Evolutionary conservation across 73 alveolate species (phyloP).

Genomic region (Tetrahymena thermophila): DNA sequence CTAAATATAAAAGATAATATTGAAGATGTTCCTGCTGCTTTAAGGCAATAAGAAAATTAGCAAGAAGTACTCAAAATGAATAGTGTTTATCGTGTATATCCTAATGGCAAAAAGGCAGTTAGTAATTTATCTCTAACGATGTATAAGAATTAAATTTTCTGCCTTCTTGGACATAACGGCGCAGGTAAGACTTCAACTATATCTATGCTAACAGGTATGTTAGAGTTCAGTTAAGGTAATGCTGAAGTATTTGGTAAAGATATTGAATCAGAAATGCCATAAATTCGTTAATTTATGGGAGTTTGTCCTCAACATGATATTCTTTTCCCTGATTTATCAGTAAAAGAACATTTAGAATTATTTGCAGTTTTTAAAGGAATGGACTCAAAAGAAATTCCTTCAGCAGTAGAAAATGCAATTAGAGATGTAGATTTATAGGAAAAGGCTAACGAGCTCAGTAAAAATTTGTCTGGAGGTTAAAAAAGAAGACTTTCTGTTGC

Average conservation of each 20-base stretch:
- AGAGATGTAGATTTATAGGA: constrained; percentile 73
- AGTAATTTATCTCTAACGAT: constrained; percentile 72
- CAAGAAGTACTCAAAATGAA: constrained; percentile 58
- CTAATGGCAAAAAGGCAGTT: constrained; percentile 84
- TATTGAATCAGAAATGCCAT: constrained; percentile 54
- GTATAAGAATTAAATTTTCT: constrained; percentile 90
- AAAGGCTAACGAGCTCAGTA: constrained; percentile 56
- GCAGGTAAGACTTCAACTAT: constrained; percentile 99
- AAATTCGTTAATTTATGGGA: constrained; percentile 85
- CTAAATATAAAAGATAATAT: constrained; percentile 3
- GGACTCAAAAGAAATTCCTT: constrained; percentile 44
- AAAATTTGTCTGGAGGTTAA: constrained; percentile 90
- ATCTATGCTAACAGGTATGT: constrained; percentile 79
- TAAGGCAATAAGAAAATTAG: constrained; percentile 48
- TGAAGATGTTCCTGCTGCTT: constrained; percentile 38
- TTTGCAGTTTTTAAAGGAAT: constrained; percentile 84
- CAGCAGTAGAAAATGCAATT: constrained; percentile 65
- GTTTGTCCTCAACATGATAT: constrained; percentile 99
- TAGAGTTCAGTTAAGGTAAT: constrained; percentile 54
- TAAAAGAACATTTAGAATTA: constrained; percentile 65
- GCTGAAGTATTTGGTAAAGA: constrained; percentile 57
- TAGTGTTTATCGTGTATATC: constrained; percentile 56
- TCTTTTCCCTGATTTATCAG: constrained; percentile 77
- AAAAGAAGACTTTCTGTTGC: constrained; percentile 86
- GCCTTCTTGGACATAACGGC: constrained; percentile 98